Percentiles rank a stretch among this genome's conserved stretches.
Conservation (phyloP, 176 grass and related monocot species). For the Bothriochloa decipiens region DNA sequence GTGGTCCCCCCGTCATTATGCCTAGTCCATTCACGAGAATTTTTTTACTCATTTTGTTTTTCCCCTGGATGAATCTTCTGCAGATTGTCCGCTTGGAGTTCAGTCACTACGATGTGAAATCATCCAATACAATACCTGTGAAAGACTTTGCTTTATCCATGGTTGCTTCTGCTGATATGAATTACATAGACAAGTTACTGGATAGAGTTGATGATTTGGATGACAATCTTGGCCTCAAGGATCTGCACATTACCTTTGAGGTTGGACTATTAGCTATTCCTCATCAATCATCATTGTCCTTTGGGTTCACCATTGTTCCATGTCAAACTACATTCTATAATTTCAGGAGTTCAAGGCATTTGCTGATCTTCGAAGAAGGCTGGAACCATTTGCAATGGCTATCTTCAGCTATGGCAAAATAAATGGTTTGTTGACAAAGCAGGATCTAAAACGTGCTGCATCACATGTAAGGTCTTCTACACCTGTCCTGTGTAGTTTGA, state of each 20-base stretch:
- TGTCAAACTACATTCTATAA: conserved; percentile 4
- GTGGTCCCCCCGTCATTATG: background rate
- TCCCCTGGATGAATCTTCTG: conserved; percentile 4
- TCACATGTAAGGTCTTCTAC: conserved; percentile 62
- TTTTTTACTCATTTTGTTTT: background rate
- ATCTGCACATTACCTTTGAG: conserved; percentile 78
- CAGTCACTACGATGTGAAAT: conserved; percentile 88
- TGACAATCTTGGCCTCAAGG: conserved; percentile 61
- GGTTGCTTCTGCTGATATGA: conserved; percentile 94
- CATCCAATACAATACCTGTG: conserved; percentile 71
- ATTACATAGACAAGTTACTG: conserved; percentile 85
- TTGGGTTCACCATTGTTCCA: background rate
- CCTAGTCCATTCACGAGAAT: background rate
- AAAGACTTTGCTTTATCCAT: conserved; percentile 97
- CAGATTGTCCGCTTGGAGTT: conserved; percentile 96
- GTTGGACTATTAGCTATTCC: conserved; percentile 48
- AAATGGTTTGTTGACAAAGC: conserved; percentile 88
- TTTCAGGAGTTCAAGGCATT: conserved; percentile 93
- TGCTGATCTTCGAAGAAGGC: conserved; percentile 75
- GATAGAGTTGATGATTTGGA: conserved; percentile 80
- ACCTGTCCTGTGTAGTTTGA: background rate
- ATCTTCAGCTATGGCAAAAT: conserved; percentile 95
- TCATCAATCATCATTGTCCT: background rate
- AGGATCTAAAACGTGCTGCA: conserved; percentile 86
- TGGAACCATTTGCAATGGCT: conserved; percentile 79